phyloP scores from a whole-genome alignment of 2,329 filamentous ascomycete species.

The Fusarium sp. region DNA sequence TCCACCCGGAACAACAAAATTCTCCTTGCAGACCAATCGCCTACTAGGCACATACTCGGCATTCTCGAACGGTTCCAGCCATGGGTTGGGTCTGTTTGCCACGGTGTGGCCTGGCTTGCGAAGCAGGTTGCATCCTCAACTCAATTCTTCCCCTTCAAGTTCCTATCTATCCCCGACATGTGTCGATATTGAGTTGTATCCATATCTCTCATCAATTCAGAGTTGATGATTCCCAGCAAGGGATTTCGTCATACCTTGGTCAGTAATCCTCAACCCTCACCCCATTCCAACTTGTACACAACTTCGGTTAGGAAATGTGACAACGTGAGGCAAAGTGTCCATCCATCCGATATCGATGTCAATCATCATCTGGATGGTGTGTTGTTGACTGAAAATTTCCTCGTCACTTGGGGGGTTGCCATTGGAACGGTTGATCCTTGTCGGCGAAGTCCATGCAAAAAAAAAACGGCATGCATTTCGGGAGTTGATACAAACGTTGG shows the following conservation, averaged over 20 bases:
- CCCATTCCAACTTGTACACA: constrained; percentile 11
- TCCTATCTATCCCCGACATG: constrained; percentile 21
- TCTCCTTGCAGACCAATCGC: constrained; percentile 21
- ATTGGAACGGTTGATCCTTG: constrained; percentile 4
- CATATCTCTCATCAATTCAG: constrained; percentile 22
- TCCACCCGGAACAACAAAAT: constrained; percentile 31
- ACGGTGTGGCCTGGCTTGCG: constrained; percentile 25
- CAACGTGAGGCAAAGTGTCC: background rate
- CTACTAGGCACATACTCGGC: constrained; percentile 4
- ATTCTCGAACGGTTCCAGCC: constrained; percentile 16
- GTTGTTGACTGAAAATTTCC: constrained; percentile 13
- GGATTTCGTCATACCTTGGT: constrained; percentile 22
- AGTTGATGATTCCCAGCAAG: constrained; percentile 1
- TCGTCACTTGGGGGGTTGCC: constrained; percentile 10
- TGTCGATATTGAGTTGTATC: constrained; percentile 21
- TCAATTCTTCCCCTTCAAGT: constrained; percentile 20
- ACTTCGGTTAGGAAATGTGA: background rate
- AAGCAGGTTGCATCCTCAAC: constrained; percentile 33
- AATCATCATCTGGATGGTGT: constrained; percentile 4
- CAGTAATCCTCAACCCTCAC: constrained; percentile 1
- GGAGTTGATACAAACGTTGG: background rate
- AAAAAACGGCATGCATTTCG: background rate
- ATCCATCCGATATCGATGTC: constrained; percentile 18
- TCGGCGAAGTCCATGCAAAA: background rate
- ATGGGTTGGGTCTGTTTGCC: constrained; percentile 30